Evolutionary conservation across 2,329 filamentous ascomycete genomes (phyloP).

Genomic region (Westerdykella aurantiaca): DNA sequence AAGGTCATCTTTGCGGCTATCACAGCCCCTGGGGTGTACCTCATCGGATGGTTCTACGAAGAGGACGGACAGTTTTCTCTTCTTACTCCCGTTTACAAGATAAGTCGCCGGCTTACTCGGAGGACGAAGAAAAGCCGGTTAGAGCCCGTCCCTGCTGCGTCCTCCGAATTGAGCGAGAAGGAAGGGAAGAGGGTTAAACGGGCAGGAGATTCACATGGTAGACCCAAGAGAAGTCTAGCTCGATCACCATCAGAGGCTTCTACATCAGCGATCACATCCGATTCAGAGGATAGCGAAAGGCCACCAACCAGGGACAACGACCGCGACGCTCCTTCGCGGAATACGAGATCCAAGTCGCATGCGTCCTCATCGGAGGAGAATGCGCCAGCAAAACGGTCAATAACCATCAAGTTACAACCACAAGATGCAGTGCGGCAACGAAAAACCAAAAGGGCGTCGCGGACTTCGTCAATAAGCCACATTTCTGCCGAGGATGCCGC

Average conservation of each 20-base stretch:
- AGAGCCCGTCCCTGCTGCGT: slow-evolving; percentile 20
- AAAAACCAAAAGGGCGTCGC: slow-evolving; percentile 49
- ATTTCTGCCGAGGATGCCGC: slow-evolving; percentile 48
- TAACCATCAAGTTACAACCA: slow-evolving; percentile 82
- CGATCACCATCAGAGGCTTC: slow-evolving; percentile 40
- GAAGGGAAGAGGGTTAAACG: neutral
- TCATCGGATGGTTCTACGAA: slow-evolving; percentile 78
- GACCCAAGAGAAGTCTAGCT: slow-evolving; percentile 25
- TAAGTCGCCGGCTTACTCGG: slow-evolving; percentile 47
- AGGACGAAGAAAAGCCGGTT: slow-evolving; percentile 29
- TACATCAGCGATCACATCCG: slow-evolving; percentile 61
- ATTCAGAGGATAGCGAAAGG: slow-evolving; percentile 56
- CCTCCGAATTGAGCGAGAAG: slow-evolving; percentile 25
- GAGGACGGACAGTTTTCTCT: slow-evolving; percentile 73
- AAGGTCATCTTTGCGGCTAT: slow-evolving; percentile 74
- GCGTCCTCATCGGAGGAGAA: slow-evolving; percentile 55
- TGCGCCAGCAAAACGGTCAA: slow-evolving; percentile 67
- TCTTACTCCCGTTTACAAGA: slow-evolving; percentile 63
- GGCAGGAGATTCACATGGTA: slow-evolving; percentile 6
- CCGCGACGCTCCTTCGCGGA: slow-evolving; percentile 44
- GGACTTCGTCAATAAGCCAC: slow-evolving; percentile 38
- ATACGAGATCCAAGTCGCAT: slow-evolving; percentile 59
- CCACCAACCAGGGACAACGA: slow-evolving; percentile 27
- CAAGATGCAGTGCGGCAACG: slow-evolving; percentile 70
- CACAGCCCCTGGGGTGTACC: slow-evolving; percentile 71